Base-by-base conservation (phyloP, 2,329 filamentous ascomycete species). In the Curvularia lunata region DNA sequence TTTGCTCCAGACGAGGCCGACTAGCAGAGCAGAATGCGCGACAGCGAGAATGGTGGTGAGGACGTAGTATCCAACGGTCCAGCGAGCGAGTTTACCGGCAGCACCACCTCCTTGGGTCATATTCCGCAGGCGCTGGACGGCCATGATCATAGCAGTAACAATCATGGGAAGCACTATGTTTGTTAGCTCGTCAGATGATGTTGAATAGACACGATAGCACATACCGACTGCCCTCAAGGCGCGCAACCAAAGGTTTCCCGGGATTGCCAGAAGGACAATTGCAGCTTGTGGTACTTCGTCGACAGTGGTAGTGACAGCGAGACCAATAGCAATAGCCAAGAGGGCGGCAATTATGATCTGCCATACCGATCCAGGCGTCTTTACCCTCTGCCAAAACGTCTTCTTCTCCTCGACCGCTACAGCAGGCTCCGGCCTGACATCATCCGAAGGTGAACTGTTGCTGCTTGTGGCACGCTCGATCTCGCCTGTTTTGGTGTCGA, bases 11-110 rank as follows among this genome's bases (percentile, higher is more conserved):
- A 82, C 79, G 0, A 82, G 73, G 3, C 77, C 77, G 41, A 79
- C 79, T 45, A 84, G 71, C 40, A 84, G 75, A 55, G 77, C 79
- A 34, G 77, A 80, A 54, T 83, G 75, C 1, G 80, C 71, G 45
- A 85, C 81, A 58, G 83, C 82, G 10, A 84, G 43, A 6, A 84
- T 61, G 0, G 83, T 85, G 2, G 83, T 85, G 19, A 76, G 19
- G 13, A 85, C 62, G 46, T 85, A 85, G 71, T 82, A 84, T 16
- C 76, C 75, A 19, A 84, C 75, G 0, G 82, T 82, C 79, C 78
- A 83, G 25, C 68, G 70, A n/a, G 81, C 83, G 0, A 85, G 76
- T 49, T 71, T 70, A 10, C 74, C 67, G 16, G 67, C 67, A 47
- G 67, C 64, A n/a, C 66, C 76, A 6, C 78, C 81, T 12, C 79